These are phyloP conservation scores for Xylaria sp. DNA, from an alignment of 2,329 filamentous ascomycete genomes.

Conservation along the genomic window DNA sequence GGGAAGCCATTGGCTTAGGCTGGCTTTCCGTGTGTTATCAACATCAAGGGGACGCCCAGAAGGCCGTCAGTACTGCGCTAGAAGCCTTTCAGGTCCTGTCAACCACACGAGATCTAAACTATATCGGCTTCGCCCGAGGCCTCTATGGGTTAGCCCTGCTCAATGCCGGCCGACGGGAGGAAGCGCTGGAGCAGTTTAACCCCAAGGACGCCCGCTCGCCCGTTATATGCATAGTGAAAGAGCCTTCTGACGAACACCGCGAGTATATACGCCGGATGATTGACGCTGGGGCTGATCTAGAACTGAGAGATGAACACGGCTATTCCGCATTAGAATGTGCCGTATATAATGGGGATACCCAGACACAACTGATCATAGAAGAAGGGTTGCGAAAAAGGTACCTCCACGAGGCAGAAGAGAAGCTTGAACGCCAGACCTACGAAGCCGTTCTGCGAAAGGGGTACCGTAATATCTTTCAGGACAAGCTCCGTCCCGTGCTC, in stretches of 20 bases:
- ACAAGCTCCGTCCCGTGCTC: constrained; percentile 44
- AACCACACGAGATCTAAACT: too few species aligned
- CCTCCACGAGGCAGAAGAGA: constrained; percentile 9
- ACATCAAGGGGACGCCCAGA: too few species aligned
- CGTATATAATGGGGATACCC: constrained; percentile 41
- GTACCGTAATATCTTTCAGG: constrained; percentile 46
- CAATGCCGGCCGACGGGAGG: constrained; percentile 29
- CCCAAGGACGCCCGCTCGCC: constrained; percentile 37
- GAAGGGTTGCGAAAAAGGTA: constrained; percentile 33
- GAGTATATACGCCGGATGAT: constrained; percentile 43
- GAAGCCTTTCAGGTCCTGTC: constrained; percentile 1
- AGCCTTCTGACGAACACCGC: constrained; percentile 45
- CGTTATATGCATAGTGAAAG: constrained; percentile 47
- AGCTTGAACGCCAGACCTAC: too few species aligned
- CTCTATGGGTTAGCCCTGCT: constrained; percentile 42
- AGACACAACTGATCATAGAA: constrained; percentile 37
- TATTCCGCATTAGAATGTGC: constrained; percentile 48
- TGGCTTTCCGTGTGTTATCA: too few species aligned
- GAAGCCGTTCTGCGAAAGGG: constrained; percentile 43
- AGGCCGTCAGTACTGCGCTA: constrained; percentile 11
- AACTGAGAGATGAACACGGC: constrained; percentile 42
- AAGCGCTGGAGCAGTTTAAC: constrained; percentile 42
- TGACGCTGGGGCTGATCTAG: constrained; percentile 42
- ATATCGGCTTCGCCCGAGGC: too few species aligned
- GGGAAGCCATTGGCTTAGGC: constrained; percentile 41